These are phyloP conservation scores for Chamaenerion angustifolium DNA, from an alignment of 345 rosid genomes.

Conservation along the genomic window DNA sequence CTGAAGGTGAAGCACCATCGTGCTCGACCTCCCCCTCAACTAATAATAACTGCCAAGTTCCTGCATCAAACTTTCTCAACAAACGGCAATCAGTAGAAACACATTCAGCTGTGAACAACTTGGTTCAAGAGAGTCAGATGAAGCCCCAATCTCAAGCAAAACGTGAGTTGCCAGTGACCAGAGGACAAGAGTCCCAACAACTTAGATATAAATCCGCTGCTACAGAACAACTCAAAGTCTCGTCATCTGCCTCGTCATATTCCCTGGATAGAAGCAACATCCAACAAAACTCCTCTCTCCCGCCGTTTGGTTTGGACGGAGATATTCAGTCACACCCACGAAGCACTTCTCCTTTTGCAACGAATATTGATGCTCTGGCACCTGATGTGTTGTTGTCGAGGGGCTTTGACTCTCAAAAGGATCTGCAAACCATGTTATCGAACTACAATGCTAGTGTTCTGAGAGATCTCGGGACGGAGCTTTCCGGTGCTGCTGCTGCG, in stretches of 20 bases:
- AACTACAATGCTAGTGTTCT: slow-evolving; percentile 53
- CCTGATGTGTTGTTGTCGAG: slow-evolving; percentile 73
- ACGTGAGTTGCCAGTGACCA: slow-evolving; percentile 43
- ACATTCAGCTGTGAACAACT: slow-evolving; percentile 10
- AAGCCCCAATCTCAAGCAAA: slow-evolving; percentile 47
- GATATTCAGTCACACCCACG: slow-evolving; percentile 65
- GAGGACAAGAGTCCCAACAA: slow-evolving; percentile 26
- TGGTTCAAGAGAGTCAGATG: slow-evolving; percentile 48
- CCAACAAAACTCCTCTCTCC: slow-evolving; percentile 64
- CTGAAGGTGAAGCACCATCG: slow-evolving; percentile 91
- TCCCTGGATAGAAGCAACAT: slow-evolving; percentile 63
- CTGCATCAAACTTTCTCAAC: slow-evolving; percentile 47
- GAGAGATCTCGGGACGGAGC: slow-evolving; percentile 78
- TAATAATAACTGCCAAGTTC: slow-evolving; percentile 68
- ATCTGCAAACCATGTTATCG: slow-evolving; percentile 80
- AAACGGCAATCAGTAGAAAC: slow-evolving; percentile 33
- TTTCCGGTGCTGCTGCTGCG: slow-evolving; percentile 53
- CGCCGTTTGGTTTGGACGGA: slow-evolving; percentile 60
- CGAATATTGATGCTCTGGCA: slow-evolving; percentile 53
- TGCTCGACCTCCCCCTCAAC: slow-evolving; percentile 96
- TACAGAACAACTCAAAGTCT: slow-evolving; percentile 76
- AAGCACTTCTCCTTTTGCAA: slow-evolving; percentile 45
- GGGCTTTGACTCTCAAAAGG: slow-evolving; percentile 88
- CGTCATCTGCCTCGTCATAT: slow-evolving; percentile 86
- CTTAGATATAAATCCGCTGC: slow-evolving; percentile 44